Base-by-base conservation (phyloP, 441 rosid genomes). In the Metrosideros polymorpha region DNA sequence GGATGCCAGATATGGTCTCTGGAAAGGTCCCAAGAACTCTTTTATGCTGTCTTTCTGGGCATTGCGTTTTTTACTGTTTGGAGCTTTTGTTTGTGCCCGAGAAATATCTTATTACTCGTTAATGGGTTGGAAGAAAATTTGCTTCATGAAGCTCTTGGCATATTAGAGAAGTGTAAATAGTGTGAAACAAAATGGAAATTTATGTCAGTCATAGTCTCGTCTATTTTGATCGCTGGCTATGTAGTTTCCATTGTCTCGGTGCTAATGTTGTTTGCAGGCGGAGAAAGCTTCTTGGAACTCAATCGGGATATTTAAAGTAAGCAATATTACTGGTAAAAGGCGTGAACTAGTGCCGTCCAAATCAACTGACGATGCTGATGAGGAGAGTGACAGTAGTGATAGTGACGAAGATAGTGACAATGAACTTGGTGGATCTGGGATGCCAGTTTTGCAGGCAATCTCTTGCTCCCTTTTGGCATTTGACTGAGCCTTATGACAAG, bases 271-370 rank as follows among this genome's bases (percentile, higher is more conserved):
- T 84, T 89, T 89, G 90, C 94, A 96, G 98, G 98, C 99, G 43
- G 97, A 96, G 87, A 92, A 94, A 79, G 91, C 96, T 88, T 87
- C 94, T 85, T 91, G 87, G 89, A 96, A 98, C 91, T 93, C 98
- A 77, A 91, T 96, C 82, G 99, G 98, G 86, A 89, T 96, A 84
- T 98, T 93, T 86, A 96, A 95, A 91, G 89, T 95, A 88, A 91
- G 91, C 75, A 96, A 95, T 35, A 85, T 96, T 66, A 92, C 97
- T 84, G 99, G 99, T 50, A 98, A 96, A 90, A 93, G 98, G 84
- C 95, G 93, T 14, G 96, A 96, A 39, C 87, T 95, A 39, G 92
- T 93, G 87, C 98, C 99, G 13, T 85, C 90, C 83, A 93, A 91
- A 84, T 83, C 92, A 82, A 87, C 57, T 57, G 94, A 90, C 86